Conservation (phyloP, 805 yeast species). For the Candida sonorensis region DNA sequence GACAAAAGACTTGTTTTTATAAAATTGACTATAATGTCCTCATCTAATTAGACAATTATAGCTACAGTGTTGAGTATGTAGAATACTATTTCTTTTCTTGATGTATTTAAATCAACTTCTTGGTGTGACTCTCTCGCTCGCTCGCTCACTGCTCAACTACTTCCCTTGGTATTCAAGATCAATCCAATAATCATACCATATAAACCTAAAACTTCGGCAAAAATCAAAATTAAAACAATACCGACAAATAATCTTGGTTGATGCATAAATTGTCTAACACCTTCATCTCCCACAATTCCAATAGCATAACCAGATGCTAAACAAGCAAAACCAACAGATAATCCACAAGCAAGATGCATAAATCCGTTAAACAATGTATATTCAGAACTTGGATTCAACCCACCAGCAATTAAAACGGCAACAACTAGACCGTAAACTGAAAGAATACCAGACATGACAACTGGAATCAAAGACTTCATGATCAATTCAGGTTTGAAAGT, state of each 20-base stretch:
- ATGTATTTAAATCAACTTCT: too few species aligned
- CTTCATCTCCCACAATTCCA: conserved; percentile 99
- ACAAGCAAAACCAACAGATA: conserved; percentile 94
- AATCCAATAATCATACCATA: conserved; percentile 93
- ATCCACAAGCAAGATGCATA: conserved; percentile 95
- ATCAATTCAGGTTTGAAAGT: conserved; percentile 94
- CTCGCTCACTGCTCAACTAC: too few species aligned
- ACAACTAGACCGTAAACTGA: conserved; percentile 97
- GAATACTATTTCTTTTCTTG: too few species aligned
- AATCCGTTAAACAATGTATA: conserved; percentile 93
- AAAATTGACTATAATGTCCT: too few species aligned
- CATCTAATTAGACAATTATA: too few species aligned
- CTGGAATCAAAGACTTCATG: conserved; percentile 94
- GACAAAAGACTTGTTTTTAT: too few species aligned
- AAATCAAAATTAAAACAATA: conserved; percentile 94
- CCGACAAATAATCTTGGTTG: conserved; percentile 98
- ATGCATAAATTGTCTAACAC: conserved; percentile 96
- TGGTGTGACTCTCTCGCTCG: too few species aligned
- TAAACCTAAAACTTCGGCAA: conserved; percentile 96
- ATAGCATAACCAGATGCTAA: conserved; percentile 96
- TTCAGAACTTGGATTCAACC: conserved; percentile 66
- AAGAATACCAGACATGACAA: conserved; percentile 95
- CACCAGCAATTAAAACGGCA: conserved; percentile 91
- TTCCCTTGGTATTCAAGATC: conserved; percentile 84
- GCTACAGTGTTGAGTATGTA: too few species aligned